Evolutionary conservation across 768 basidiomycete genomes (phyloP), one percentile per base, ranked within the genome.

Genomic region (Leccinum aurantiacum): DNA sequence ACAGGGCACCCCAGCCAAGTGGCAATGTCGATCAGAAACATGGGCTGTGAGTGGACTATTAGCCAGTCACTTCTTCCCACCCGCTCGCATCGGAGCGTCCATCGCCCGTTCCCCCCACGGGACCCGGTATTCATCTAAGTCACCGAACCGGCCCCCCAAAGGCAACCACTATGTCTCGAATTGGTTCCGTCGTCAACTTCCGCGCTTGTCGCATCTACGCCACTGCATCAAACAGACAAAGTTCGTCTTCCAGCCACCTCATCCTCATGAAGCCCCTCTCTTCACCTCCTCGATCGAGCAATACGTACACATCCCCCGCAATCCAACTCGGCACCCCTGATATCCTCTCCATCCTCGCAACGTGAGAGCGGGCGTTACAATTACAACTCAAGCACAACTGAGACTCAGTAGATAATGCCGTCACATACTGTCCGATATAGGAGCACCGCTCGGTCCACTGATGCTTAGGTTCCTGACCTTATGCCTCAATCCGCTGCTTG

Each of bases 381-480:
- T 63, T 60, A 63, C 62, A 67, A 17, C 35, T 57, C 46, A 31
- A 60, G 38, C 60, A 56, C 51, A 46, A 37, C 50, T 14, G 27
- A 53, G 13, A 29, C 55, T 56, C 54, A 13, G 25, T 63, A 56
- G 53, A 53, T 52, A 19, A 52, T 70, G 64, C 69, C 71, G 67
- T 69, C 61, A 74, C 55, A 37, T 56, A 24, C 62, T 68, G n/a
- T 75, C 71, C 61, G 67, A 62, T 56, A 65, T 63, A 17, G 66
- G 64, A 14, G 53, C 61, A 53, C 62, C 61, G 24, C 66, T 71
- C 24, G 65, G 57, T 25, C 77, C 80, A 58, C 78, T 78, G 41
- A 76, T 73, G 59, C 83, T 83, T 66, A 77, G 60, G 58, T 82
- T 71, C 71, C 83, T 79, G 58, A 75, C 79, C 70, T 82, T 81